Base-by-base conservation (phyloP, 164 flowering plant genomes). In the Vitis amurensis region DNA sequence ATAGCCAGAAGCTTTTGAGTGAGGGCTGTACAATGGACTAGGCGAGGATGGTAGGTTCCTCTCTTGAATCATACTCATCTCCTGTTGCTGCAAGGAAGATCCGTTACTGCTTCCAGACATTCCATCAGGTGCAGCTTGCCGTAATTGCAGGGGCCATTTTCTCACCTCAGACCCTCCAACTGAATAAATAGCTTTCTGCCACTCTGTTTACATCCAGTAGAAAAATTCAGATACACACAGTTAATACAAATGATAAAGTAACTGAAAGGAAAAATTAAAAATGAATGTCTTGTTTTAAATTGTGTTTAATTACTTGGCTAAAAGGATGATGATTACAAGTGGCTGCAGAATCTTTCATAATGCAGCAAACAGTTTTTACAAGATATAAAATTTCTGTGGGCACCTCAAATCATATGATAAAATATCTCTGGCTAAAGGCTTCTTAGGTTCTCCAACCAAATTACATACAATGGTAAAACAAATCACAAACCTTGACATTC, bases 121-220 rank as follows among this genome's bases (percentile, higher is more conserved):
- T 47, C 96, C 97, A 75, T 93, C 97, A 64, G 97, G 83, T 51
- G 74, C 64, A 56, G 91, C 80, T 52, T 87, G 83, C 1, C 98
- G 85, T 27, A 96, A 84, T 76, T 96, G 99, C 76, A 93, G 69
- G 12, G 97, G 86, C 99, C 99, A 93, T 68, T 90, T 93, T 70
- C 88, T 93, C 72, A 91, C 86, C 73, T 96, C 99, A 68, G 88
- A 85, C 11, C 99, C 98, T 49, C 99, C 94, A 72, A 88, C 84
- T 30, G 89, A 74, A 81, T 86, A 89, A 47, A 96, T 85, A 66
- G 99, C 99, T 70, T 91, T 96, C 74, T 96, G 97, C 99, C 99
- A 96, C 74, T 96, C 99, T 96, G 85, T 69, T 78, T 57, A 75
- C 29, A 65, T 55, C 63, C 10, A 17, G 56, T 60, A n/a, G 29